Percentiles rank a stretch among this genome's conserved stretches.
These are phyloP conservation scores for Rubus parviflorus DNA, from an alignment of 306 rosid genomes.

Conservation along the genomic window DNA sequence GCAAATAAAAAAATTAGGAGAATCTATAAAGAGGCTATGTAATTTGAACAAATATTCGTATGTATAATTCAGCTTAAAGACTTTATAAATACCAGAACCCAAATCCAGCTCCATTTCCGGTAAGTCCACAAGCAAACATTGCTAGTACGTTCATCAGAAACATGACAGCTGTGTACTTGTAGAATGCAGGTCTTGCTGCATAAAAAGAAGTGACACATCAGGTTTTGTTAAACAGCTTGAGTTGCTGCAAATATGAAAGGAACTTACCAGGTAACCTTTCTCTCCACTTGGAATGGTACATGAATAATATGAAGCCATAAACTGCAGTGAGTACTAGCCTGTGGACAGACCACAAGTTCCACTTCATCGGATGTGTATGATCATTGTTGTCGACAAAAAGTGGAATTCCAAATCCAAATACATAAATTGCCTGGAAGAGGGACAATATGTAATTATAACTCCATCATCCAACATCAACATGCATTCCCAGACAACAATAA, in stretches of 20 bases:
- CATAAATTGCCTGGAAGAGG: constrained; percentile 67
- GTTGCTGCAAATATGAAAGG: constrained; percentile 4
- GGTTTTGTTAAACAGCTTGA: constrained; percentile 10
- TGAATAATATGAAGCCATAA: constrained; percentile 69
- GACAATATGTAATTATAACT: constrained; percentile 20
- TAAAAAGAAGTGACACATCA: constrained; percentile 11
- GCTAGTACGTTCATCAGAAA: constrained; percentile 55
- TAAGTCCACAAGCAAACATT: constrained; percentile 67
- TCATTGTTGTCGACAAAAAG: constrained; percentile 57
- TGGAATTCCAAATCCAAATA: constrained; percentile 80
- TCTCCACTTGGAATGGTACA: constrained; percentile 93
- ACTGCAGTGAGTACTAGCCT: constrained; percentile 64
- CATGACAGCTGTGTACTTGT: constrained; percentile 77
- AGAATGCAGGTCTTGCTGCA: constrained; percentile 96
- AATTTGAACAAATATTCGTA: background rate
- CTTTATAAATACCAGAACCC: constrained; percentile 67
- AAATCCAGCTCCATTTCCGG: constrained; percentile 74
- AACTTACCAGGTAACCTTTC: constrained; percentile 84
- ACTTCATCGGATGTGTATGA: constrained; percentile 48
- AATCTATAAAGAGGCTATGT: constrained; percentile 20
- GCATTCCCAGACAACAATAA: constrained; percentile 3
- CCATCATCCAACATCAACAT: constrained; percentile 16
- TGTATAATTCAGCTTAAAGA: constrained; percentile 1
- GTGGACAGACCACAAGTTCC: constrained; percentile 91
- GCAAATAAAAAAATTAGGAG: constrained; percentile 26